A percentile compares a stretch with the other conserved stretches of the same genome.
phyloP scores from a whole-genome alignment of 495 filamentous ascomycete species.

The Podospora pseudocomata region DNA sequence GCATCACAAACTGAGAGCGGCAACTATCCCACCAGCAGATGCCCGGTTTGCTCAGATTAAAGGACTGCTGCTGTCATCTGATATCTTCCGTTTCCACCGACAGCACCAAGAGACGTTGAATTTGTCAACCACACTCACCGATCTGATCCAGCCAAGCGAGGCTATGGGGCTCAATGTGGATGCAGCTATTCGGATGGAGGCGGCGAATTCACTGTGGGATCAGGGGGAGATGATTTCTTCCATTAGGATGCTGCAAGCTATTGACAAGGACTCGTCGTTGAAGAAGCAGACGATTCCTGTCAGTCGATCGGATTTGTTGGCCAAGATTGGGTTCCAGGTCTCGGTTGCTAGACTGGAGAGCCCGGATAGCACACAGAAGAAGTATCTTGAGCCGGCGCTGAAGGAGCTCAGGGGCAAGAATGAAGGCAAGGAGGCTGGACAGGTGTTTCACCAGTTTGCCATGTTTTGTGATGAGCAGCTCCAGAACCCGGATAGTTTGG shows the following conservation, averaged over 20 bases:
- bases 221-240: constrained; percentile 90
- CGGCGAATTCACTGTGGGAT: constrained; percentile 89
- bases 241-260: constrained; percentile 77
- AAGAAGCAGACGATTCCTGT: constrained; percentile 70
- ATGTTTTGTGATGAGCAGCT: constrained; percentile 92
- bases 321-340: constrained; percentile 81
- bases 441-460: constrained; percentile 92
- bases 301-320: constrained; percentile 74
- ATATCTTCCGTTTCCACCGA: constrained; percentile 70
- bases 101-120: constrained; percentile 83
- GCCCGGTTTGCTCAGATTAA: constrained; percentile 70
- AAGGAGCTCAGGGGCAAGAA: constrained; percentile 68
- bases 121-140: constrained; percentile 72
- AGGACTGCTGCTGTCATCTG: constrained; percentile 66
- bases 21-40: constrained; percentile 55
- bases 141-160: constrained; percentile 64
- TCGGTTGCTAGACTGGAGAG: constrained; percentile 92
- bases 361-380: constrained; percentile 80
- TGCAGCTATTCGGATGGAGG: constrained; percentile 69
- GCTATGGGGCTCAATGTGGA: constrained; percentile 69
- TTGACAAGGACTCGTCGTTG: constrained; percentile 58
- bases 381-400: constrained; percentile 78
- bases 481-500: constrained; percentile 73
- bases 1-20: constrained; percentile 56
- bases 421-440: constrained; percentile 70